phyloP scores from a whole-genome alignment of 2,329 filamentous ascomycete genomes.

The Fusarium gaditjirri region DNA sequence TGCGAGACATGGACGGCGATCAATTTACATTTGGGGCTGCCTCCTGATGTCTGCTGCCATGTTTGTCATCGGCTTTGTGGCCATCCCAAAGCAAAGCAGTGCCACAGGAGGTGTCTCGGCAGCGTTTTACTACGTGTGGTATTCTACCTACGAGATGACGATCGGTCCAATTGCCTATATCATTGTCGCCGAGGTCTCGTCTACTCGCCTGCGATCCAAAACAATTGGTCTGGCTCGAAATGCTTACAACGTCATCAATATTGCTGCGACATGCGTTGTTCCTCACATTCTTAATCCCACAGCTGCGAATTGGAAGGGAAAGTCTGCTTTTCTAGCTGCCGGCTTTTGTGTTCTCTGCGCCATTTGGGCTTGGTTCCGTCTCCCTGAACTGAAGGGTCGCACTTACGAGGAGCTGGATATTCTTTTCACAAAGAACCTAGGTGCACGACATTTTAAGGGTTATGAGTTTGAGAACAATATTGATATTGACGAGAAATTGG shows the following conservation, averaged over 20 bases:
- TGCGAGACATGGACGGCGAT: not conserved
- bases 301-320: slow-evolving; percentile 5
- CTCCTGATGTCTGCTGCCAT: not conserved
- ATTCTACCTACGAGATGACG: not conserved
- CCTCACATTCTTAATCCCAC: slow-evolving; percentile 18
- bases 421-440: not conserved
- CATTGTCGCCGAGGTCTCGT: slow-evolving; percentile 10
- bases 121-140: not conserved
- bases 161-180: not conserved
- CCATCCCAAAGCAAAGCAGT: not conserved
- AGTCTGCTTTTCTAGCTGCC: slow-evolving; percentile 7
- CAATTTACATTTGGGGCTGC: not conserved
- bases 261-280: slow-evolving; percentile 4
- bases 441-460: not conserved
- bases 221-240: slow-evolving; percentile 16
- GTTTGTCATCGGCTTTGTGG: not conserved
- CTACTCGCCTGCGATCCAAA: slow-evolving; percentile 3
- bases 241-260: slow-evolving; percentile 12
- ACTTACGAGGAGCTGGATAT: not conserved
- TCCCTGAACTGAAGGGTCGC: slow-evolving; percentile 9
- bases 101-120: not conserved
- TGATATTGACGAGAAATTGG: not conserved
- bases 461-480: not conserved
- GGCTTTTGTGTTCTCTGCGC: slow-evolving; percentile 3
- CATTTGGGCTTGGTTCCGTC: slow-evolving; percentile 10